Percentiles rank a stretch among this genome's conserved stretches.
These are phyloP conservation scores for Xerocomus potaroensis DNA, from an alignment of 768 basidiomycete species.

Conservation along the genomic window DNA sequence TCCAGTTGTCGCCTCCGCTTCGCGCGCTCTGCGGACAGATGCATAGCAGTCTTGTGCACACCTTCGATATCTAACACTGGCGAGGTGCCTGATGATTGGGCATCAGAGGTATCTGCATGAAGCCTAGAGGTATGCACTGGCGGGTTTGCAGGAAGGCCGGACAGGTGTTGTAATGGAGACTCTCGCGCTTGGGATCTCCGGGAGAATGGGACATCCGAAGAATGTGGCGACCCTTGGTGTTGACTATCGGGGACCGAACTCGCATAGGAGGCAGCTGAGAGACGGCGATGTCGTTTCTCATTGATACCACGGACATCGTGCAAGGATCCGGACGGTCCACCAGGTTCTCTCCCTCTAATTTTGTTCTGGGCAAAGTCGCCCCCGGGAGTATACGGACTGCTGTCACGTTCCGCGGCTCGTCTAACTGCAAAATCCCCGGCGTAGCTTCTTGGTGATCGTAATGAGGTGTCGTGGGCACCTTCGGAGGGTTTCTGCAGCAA, in stretches of 20 bases:
- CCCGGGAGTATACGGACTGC: slow-evolving; percentile 5
- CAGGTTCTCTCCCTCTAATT: slow-evolving; percentile 15
- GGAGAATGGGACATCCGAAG: slow-evolving; percentile 17
- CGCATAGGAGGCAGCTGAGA: slow-evolving; percentile 20
- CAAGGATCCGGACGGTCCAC: slow-evolving; percentile 8
- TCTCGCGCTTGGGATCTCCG: slow-evolving; percentile 43
- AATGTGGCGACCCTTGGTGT: slow-evolving; percentile 17
- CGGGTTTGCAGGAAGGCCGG: slow-evolving; percentile 18
- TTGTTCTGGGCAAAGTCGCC: slow-evolving; percentile 19
- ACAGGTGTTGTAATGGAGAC: slow-evolving; percentile 35
- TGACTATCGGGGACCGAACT: slow-evolving; percentile 21
- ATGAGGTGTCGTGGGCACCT: slow-evolving; percentile 11
- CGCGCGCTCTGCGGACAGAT: slow-evolving; percentile 78
- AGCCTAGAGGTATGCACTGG: slow-evolving; percentile 17
- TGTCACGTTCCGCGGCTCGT: slow-evolving; percentile 19
- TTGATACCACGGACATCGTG: slow-evolving; percentile 15
- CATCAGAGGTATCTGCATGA: slow-evolving; percentile 41
- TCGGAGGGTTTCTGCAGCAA: slow-evolving; percentile 54
- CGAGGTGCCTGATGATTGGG: slow-evolving; percentile 18
- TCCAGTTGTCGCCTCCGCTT: slow-evolving; percentile 75
- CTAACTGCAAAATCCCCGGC: slow-evolving; percentile 15
- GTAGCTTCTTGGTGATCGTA: slow-evolving; percentile 17
- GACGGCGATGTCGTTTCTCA: slow-evolving; percentile 21
- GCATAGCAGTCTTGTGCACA: slow-evolving; percentile 75
- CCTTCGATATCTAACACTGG: slow-evolving; percentile 52